Percentiles rank a stretch among this genome's conserved stretches.
These are phyloP conservation scores for Euphrasia confusa DNA, from an alignment of 257 asterid species.

Conservation along the genomic window DNA sequence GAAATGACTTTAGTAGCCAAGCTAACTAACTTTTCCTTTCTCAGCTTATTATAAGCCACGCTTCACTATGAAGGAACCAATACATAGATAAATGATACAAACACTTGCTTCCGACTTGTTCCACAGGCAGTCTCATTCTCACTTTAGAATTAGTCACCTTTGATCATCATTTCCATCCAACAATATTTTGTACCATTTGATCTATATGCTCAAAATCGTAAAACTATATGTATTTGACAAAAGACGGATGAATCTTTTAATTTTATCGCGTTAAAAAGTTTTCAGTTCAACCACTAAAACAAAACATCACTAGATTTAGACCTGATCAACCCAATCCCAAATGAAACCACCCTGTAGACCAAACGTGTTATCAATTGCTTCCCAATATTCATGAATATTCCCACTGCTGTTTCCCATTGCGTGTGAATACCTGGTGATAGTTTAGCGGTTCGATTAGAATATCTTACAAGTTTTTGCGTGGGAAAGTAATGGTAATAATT, in stretches of 20 bases:
- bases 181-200: constrained; percentile 1
- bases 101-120: background rate
- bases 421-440: constrained; percentile 71
- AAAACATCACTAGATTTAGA: constrained; percentile 25
- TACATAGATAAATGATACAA: constrained; percentile 2
- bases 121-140: background rate
- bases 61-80: constrained; percentile 1
- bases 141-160: constrained; percentile 1
- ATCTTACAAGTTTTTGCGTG: constrained; percentile 9
- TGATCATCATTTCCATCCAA: background rate
- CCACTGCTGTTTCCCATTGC: constrained; percentile 99
- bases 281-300: constrained; percentile 4
- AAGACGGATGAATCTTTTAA: background rate
- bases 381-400: constrained; percentile 89
- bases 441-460: constrained; percentile 23
- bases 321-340: constrained; percentile 99
- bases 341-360: constrained; percentile 99
- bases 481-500: constrained; percentile 3
- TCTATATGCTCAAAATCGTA: background rate
- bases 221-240: background rate
- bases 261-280: background rate
- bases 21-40: background rate
- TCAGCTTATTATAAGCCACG: background rate
- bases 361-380: constrained; percentile 92
- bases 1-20: background rate